phyloP scores from a whole-genome alignment of 208 protist genomes.

The Wallacemonas sp. region DNA sequence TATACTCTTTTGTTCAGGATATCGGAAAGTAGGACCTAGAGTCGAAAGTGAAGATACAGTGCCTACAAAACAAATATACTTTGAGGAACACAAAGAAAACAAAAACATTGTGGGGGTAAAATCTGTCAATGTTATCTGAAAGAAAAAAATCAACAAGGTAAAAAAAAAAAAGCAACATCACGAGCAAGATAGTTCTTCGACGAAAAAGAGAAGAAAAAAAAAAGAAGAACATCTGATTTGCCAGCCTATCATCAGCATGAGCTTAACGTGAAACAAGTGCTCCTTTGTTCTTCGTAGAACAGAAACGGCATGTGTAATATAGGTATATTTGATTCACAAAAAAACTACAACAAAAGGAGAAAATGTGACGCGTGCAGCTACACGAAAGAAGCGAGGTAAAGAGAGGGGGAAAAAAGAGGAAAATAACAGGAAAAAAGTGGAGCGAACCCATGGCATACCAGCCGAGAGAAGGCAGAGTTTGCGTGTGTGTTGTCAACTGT shows the following conservation, averaged over 20 bases:
- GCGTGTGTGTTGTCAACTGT: neutral
- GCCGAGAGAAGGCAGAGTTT: neutral
- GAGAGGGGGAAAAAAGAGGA: neutral
- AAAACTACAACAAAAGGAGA: neutral
- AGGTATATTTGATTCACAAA: too few relatives aligned
- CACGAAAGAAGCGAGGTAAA: neutral
- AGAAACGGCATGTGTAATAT: too few relatives aligned
- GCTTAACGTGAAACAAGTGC: too few relatives aligned
- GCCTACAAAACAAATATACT: neutral
- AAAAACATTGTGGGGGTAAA: too few relatives aligned
- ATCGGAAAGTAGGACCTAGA: neutral
- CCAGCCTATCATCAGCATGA: too few relatives aligned
- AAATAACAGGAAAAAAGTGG: slow-evolving; percentile 7
- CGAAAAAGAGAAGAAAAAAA: neutral
- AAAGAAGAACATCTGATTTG: too few relatives aligned
- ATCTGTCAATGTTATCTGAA: too few relatives aligned
- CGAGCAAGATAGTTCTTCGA: too few relatives aligned
- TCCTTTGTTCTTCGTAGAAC: too few relatives aligned
- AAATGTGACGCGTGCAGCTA: too few relatives aligned
- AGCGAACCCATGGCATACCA: neutral
- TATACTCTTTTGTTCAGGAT: too few relatives aligned
- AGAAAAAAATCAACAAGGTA: neutral
- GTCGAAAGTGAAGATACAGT: neutral
- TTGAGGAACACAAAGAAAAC: neutral
- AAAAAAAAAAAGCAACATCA: neutral